Conservation (phyloP, 2,329 filamentous ascomycete genomes). For the Aspergillus cejpii region DNA sequence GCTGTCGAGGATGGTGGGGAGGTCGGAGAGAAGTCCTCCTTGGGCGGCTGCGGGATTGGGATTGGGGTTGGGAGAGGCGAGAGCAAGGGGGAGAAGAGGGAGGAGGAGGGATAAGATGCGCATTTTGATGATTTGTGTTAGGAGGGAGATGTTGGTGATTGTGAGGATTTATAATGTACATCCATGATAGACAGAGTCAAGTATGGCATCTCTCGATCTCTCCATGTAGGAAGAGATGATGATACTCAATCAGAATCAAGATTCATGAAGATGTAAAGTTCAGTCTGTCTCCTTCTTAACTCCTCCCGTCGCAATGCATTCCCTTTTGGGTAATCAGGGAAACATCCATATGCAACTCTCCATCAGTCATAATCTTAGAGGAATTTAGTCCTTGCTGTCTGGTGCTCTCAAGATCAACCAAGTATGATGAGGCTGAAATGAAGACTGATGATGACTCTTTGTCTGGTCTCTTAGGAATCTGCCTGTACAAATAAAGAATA, state of each 20-base stretch:
- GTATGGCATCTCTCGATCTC: too few relatives aligned
- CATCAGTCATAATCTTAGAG: too few relatives aligned
- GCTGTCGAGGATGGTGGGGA: slow-evolving; percentile 21
- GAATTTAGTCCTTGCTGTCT: too few relatives aligned
- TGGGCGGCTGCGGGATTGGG: slow-evolving; percentile 18
- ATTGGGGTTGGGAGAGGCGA: slow-evolving; percentile 18
- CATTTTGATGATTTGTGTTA: slow-evolving; percentile 7
- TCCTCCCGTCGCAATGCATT: background rate
- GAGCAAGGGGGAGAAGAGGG: slow-evolving; percentile 14
- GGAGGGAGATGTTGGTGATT: background rate
- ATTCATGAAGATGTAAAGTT: background rate
- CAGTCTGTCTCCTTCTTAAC: background rate
- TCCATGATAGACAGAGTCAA: too few relatives aligned
- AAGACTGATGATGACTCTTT: too few relatives aligned
- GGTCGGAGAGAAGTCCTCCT: slow-evolving; percentile 22
- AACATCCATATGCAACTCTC: slow-evolving; percentile 27
- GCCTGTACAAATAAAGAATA: too few relatives aligned
- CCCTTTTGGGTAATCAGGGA: background rate
- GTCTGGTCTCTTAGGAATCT: too few relatives aligned
- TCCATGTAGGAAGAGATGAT: too few relatives aligned
- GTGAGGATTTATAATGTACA: background rate
- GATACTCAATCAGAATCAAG: too few relatives aligned
- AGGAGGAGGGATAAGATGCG: slow-evolving; percentile 19
- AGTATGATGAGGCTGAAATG: too few relatives aligned
- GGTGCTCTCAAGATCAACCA: too few relatives aligned